phyloP scores from a whole-genome alignment of 306 rosid genomes.

The Inga oerstediana region DNA sequence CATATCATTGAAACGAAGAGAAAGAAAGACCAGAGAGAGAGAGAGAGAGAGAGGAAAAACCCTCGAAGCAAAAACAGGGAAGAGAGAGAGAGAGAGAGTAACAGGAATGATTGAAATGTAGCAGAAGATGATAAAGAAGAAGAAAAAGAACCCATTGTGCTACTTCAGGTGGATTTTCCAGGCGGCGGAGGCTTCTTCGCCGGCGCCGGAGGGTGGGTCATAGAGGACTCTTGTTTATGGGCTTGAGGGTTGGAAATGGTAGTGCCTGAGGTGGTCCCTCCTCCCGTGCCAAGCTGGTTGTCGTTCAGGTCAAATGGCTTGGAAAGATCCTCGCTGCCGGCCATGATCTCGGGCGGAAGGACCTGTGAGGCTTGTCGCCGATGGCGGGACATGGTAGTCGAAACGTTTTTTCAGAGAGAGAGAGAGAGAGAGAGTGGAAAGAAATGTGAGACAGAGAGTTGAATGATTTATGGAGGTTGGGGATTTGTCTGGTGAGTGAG shows the following conservation, averaged over 20 bases:
- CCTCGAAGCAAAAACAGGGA: neutral
- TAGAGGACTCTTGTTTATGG: neutral
- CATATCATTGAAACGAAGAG: neutral
- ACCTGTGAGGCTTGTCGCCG: constrained; percentile 34
- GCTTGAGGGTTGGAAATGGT: neutral
- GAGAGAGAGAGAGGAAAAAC: neutral
- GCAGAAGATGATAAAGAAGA: neutral
- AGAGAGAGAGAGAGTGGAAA: neutral
- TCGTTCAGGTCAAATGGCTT: constrained; percentile 19
- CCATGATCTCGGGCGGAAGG: constrained; percentile 23
- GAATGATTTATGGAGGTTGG: neutral
- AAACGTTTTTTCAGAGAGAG: neutral
- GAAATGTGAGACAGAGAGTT: neutral
- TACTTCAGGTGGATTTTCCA: constrained; percentile 22
- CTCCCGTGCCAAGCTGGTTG: neutral
- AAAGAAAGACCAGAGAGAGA: neutral
- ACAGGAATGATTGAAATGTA: neutral
- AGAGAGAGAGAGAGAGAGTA: neutral
- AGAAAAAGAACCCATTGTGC: neutral
- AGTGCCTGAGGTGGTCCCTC: neutral
- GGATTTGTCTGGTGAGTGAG: neutral
- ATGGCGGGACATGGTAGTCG: constrained; percentile 18
- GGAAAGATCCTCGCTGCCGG: constrained; percentile 7
- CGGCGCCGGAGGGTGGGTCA: neutral
- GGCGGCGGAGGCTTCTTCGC: constrained; percentile 34